Percentiles rank a stretch among this genome's conserved stretches.
phyloP scores from a whole-genome alignment of 1,284 basidiomycete genomes.

The Fomitopsis betulina region DNA sequence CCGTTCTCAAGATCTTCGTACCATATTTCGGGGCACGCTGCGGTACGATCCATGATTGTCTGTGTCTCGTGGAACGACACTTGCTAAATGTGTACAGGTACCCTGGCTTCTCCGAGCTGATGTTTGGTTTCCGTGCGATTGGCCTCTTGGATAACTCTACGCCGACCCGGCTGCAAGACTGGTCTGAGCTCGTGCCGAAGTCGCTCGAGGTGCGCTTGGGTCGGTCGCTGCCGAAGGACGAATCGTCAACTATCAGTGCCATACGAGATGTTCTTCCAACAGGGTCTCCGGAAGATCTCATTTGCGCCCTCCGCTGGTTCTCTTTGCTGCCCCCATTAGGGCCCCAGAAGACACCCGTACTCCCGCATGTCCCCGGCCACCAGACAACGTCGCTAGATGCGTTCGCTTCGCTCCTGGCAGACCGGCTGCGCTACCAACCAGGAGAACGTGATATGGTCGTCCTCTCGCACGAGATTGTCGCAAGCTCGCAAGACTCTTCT shows the following conservation, averaged over 20 bases:
- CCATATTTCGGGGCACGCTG: constrained; percentile 84
- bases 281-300: constrained; percentile 28
- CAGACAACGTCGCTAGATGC: constrained; percentile 68
- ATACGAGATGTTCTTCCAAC: constrained; percentile 35
- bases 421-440: constrained; percentile 69
- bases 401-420: constrained; percentile 72
- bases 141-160: constrained; percentile 61
- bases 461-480: constrained; percentile 79
- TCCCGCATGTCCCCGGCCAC: constrained; percentile 43
- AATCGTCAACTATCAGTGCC: constrained; percentile 32
- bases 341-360: not conserved
- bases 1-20: constrained; percentile 43
- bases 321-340: constrained; percentile 35
- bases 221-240: constrained; percentile 28
- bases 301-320: constrained; percentile 59
- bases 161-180: constrained; percentile 35
- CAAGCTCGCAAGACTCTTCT: constrained; percentile 14
- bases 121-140: constrained; percentile 71
- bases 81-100: constrained; percentile 49
- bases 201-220: constrained; percentile 28
- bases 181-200: constrained; percentile 41
- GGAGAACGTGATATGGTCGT: constrained; percentile 86
- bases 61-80: not conserved
- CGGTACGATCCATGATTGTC: constrained; percentile 39
- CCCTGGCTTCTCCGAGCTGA: constrained; percentile 77